Evolutionary conservation across 805 yeast genomes (phyloP).

Genomic region (Ogataea saltuana): DNA sequence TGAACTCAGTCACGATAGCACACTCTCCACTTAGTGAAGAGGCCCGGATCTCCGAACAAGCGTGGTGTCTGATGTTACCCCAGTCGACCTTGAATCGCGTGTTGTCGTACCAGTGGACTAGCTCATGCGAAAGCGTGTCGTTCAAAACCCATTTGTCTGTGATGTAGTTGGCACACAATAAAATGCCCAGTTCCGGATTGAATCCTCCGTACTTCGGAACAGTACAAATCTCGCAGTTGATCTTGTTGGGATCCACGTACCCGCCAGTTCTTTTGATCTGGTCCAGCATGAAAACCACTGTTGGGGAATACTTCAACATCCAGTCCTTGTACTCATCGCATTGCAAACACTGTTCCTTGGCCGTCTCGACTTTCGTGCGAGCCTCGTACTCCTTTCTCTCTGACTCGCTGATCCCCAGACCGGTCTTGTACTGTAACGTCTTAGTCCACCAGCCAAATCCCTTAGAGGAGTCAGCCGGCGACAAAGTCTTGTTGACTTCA

Average conservation of each 20-base stretch:
- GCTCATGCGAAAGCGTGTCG: slow-evolving; percentile 89
- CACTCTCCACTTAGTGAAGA: slow-evolving; percentile 94
- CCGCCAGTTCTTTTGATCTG: slow-evolving; percentile 66
- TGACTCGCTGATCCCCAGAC: slow-evolving; percentile 57
- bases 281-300: slow-evolving; percentile 82
- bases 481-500: slow-evolving; percentile 26
- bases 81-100: slow-evolving; percentile 86
- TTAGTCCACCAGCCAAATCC: slow-evolving; percentile 81
- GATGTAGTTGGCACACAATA: slow-evolving; percentile 83
- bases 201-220: slow-evolving; percentile 89
- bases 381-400: slow-evolving; percentile 57
- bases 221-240: slow-evolving; percentile 81
- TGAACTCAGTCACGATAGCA: slow-evolving; percentile 81
- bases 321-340: slow-evolving; percentile 81
- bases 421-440: slow-evolving; percentile 68
- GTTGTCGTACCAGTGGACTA: slow-evolving; percentile 91
- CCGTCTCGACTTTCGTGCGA: slow-evolving; percentile 36
- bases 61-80: slow-evolving; percentile 84
- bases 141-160: slow-evolving; percentile 76
- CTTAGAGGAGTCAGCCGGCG: slow-evolving; percentile 33
- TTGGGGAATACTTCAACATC: slow-evolving; percentile 79
- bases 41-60: slow-evolving; percentile 95
- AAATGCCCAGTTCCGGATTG: slow-evolving; percentile 84
- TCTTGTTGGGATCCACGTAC: slow-evolving; percentile 51
- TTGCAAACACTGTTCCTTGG: slow-evolving; percentile 50